Conservation (phyloP, 371 early-diverging fungal genomes). For the Mortierella sp. region DNA sequence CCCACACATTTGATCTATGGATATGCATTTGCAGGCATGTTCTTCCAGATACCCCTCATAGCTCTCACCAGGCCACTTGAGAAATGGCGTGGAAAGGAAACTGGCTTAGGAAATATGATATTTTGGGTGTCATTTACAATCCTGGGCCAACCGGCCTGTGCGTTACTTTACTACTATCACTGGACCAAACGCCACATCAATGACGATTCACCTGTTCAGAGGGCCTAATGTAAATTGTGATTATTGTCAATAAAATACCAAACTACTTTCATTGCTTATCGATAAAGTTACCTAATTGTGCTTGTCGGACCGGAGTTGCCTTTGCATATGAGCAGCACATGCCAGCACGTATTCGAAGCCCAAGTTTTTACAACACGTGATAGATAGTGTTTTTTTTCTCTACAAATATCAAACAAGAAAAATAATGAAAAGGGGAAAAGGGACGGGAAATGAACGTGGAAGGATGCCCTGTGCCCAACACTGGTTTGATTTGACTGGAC, state of each 20-base stretch:
- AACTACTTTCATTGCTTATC: not conserved
- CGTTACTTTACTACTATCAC: conserved; percentile 86
- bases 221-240: not conserved
- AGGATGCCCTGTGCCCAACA: conserved; percentile 4
- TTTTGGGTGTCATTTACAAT: conserved; percentile 93
- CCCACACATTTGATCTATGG: conserved; percentile 85
- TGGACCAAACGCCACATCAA: conserved; percentile 66
- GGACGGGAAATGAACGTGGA: not conserved
- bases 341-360: not conserved
- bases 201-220: conserved; percentile 8
- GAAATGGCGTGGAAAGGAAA: conserved; percentile 79
- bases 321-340: conserved; percentile 5
- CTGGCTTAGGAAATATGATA: conserved; percentile 89
- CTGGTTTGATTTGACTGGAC: not conserved
- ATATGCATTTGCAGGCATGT: conserved; percentile 91
- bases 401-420: not conserved
- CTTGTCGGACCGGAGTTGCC: not conserved
- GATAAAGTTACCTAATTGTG: not conserved
- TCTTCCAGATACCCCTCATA: conserved; percentile 90
- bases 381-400: not conserved
- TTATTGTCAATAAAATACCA: not conserved
- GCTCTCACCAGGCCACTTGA: conserved; percentile 73
- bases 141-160: conserved; percentile 88
- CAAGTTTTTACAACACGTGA: not conserved
- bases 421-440: not conserved